Evolutionary conservation across 345 rosid species (phyloP).

Genomic region (Raphanus sativus): DNA sequence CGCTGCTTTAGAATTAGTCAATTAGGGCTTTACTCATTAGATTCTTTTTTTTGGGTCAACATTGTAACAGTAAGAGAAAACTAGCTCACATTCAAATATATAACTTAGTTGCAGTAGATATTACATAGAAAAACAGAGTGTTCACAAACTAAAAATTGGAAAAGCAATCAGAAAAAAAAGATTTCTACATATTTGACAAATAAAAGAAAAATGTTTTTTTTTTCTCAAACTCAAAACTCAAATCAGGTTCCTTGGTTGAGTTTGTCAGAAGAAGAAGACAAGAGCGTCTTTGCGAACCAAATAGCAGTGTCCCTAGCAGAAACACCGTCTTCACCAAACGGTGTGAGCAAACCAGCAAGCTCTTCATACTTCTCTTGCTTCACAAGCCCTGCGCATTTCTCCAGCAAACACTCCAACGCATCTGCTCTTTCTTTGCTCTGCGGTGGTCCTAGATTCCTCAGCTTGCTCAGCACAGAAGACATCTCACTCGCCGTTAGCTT

Average conservation of each 20-base stretch:
- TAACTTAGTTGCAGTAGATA: neutral
- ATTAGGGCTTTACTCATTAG: conserved; percentile 17
- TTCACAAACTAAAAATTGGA: conserved; percentile 14
- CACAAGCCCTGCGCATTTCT: conserved; percentile 84
- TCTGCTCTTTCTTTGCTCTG: conserved; percentile 81
- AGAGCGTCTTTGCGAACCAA: conserved; percentile 88
- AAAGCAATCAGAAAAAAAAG: neutral
- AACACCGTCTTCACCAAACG: conserved; percentile 86
- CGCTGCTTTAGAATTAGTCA: conserved; percentile 26
- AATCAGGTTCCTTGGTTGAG: conserved; percentile 52
- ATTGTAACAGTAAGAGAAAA: neutral
- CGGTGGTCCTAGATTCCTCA: conserved; percentile 50
- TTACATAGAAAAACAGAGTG: conserved; percentile 8
- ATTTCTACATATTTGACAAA: conserved; percentile 30
- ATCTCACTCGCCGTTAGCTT: conserved; percentile 49
- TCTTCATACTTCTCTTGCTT: conserved; percentile 86
- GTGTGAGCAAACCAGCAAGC: conserved; percentile 82
- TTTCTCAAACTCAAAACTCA: neutral
- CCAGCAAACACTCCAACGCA: conserved; percentile 88
- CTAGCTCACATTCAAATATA: conserved; percentile 16
- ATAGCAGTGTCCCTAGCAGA: conserved; percentile 98
- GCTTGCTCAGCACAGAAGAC: conserved; percentile 51
- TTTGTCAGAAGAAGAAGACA: conserved; percentile 82
- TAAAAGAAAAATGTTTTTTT: neutral
- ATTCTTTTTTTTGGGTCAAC: neutral